A percentile compares a stretch with the other conserved stretches of the same genome.
Conservation (phyloP, 305 asterid genomes). For the Fraxinus albicans region DNA sequence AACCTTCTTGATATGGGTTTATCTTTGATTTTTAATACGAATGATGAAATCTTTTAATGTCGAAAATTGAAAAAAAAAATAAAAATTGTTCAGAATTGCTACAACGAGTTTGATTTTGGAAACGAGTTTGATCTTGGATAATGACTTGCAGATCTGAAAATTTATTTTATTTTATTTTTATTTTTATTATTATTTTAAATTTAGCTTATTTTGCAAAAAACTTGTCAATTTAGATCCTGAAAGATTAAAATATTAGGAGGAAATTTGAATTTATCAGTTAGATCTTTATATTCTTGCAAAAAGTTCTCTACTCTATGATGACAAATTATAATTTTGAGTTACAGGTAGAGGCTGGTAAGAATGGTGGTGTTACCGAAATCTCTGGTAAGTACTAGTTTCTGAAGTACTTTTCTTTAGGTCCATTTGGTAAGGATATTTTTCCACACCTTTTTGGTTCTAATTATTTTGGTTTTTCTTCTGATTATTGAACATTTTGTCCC, state of each 20-base stretch:
- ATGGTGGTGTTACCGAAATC: constrained; percentile 32
- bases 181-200: no score
- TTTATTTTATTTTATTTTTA: not conserved
- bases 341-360: constrained; percentile 38
- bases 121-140: no score
- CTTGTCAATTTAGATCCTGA: not conserved
- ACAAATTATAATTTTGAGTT: constrained; percentile 15
- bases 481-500: constrained; percentile 1
- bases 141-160: not conserved
- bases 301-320: not conserved
- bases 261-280: not conserved
- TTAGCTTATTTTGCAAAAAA: not conserved
- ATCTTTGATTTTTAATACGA: not conserved
- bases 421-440: not conserved
- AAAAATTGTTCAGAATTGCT: not conserved
- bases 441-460: not conserved
- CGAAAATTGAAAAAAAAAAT: not conserved
- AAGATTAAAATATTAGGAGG: not conserved
- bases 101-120: not conserved
- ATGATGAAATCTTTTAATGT: not conserved
- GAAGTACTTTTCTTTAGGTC: not conserved
- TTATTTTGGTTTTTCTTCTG: not conserved
- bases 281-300: not conserved
- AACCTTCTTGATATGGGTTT: not conserved
- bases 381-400: constrained; percentile 36